Percentiles rank a stretch among this genome's conserved stretches.
phyloP scores from a whole-genome alignment of 306 rosid genomes.

The Crataegus laevigata region DNA sequence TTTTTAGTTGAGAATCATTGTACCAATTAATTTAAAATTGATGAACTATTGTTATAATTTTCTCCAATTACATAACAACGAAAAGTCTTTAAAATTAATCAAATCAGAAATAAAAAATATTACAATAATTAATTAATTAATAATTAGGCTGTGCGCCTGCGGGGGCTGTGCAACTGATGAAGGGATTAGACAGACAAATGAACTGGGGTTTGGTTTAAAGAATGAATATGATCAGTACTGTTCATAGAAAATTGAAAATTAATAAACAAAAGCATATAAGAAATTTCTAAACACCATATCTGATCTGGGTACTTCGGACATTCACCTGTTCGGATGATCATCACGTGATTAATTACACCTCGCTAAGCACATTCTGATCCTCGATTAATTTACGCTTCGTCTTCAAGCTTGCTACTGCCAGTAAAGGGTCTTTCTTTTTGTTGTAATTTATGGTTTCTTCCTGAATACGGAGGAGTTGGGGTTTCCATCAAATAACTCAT shows the following conservation, averaged over 20 bases:
- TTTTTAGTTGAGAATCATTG: no score
- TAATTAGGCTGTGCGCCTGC: not conserved
- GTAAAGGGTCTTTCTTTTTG: not conserved
- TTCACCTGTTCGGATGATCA: not conserved
- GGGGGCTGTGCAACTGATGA: not conserved
- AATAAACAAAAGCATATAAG: not conserved
- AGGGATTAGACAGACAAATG: not conserved
- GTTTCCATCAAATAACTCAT: slow-evolving; percentile 60
- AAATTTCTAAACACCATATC: not conserved
- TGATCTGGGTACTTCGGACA: not conserved
- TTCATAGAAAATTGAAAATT: not conserved
- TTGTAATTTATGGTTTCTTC: slow-evolving; percentile 12
- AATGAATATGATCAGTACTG: not conserved
- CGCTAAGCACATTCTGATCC: not conserved
- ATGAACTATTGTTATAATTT: no score
- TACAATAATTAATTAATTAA: no score
- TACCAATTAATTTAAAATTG: no score
- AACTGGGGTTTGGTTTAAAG: not conserved
- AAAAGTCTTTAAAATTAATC: no score
- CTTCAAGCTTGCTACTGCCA: no score
- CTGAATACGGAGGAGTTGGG: slow-evolving; percentile 28
- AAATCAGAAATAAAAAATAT: no score
- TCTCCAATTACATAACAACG: no score
- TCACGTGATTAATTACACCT: not conserved
- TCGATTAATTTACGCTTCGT: no score